Evolutionary conservation across 345 rosid genomes (phyloP).

Genomic region (Brassica carinata): DNA sequence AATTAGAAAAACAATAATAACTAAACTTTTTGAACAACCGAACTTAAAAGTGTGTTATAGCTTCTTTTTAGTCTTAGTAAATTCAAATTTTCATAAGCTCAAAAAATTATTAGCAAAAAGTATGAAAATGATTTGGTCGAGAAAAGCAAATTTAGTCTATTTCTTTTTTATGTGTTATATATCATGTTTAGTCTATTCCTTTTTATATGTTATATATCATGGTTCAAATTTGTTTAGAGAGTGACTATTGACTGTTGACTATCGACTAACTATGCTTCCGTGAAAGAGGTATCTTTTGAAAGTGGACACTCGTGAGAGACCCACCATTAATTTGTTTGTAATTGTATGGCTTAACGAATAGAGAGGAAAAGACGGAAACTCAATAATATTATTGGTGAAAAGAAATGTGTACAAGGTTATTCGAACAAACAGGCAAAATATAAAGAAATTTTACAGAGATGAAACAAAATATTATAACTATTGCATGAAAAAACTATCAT

Average conservation of each 20-base stretch:
- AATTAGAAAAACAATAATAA: too few relatives aligned
- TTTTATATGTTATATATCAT: background rate
- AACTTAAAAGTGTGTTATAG: too few relatives aligned
- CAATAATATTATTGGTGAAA: background rate
- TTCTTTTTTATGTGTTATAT: background rate
- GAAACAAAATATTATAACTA: background rate
- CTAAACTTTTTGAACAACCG: background rate
- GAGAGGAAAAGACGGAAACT: background rate
- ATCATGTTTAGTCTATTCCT: background rate
- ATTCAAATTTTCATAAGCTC: background rate
- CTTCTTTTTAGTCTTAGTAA: background rate
- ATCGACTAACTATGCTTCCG: conserved; percentile 31
- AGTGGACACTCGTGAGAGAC: conserved; percentile 22
- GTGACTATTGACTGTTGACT: conserved; percentile 27
- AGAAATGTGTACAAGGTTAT: background rate
- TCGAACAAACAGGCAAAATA: background rate
- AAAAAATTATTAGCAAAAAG: background rate
- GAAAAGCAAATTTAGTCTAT: background rate
- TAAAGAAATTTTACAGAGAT: background rate
- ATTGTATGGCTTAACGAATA: background rate
- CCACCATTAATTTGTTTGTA: conserved; percentile 19
- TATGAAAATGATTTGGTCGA: background rate
- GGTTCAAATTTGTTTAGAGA: too few relatives aligned
- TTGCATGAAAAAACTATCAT: background rate
- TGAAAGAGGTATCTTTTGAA: conserved; percentile 32